These are phyloP conservation scores for Ricinus communis DNA, from an alignment of 345 rosid species.

Conservation along the genomic window DNA sequence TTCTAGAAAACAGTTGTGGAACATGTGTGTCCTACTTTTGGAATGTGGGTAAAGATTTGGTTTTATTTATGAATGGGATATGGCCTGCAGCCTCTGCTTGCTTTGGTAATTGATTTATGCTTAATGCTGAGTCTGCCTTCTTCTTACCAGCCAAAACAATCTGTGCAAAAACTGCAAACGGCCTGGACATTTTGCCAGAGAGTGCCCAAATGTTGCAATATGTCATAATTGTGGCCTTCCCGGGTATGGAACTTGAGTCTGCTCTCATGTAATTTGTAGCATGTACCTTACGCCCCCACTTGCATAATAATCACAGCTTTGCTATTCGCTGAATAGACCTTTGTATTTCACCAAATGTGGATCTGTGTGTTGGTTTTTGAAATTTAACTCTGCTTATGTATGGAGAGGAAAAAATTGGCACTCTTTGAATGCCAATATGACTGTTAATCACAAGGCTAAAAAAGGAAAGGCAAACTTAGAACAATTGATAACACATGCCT, in stretches of 20 bases:
- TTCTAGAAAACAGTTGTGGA: no score
- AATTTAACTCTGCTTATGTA: neutral
- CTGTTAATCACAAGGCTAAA: neutral
- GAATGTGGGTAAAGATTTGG: neutral
- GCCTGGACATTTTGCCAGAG: slow-evolving; percentile 97
- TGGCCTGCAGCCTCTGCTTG: neutral
- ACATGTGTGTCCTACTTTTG: neutral
- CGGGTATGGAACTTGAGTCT: slow-evolving; percentile 46
- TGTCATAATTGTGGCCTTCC: slow-evolving; percentile 98
- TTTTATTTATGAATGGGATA: neutral
- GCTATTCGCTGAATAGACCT: neutral
- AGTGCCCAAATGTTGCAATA: slow-evolving; percentile 92
- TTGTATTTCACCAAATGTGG: no score
- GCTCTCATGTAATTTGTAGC: neutral
- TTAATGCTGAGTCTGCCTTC: slow-evolving; percentile 16
- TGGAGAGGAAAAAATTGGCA: neutral
- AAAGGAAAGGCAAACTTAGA: neutral
- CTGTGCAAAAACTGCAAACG: slow-evolving; percentile 97
- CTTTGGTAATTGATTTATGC: slow-evolving; percentile 1
- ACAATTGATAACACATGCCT: neutral
- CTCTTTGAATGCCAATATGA: neutral
- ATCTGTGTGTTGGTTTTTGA: neutral
- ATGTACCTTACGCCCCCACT: neutral
- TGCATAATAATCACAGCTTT: neutral
- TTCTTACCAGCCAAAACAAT: slow-evolving; percentile 68